Percentiles rank a stretch among this genome's conserved stretches.
Evolutionary conservation across 2,329 filamentous ascomycete genomes (phyloP).

Genomic region (Clonostachys sp.): DNA sequence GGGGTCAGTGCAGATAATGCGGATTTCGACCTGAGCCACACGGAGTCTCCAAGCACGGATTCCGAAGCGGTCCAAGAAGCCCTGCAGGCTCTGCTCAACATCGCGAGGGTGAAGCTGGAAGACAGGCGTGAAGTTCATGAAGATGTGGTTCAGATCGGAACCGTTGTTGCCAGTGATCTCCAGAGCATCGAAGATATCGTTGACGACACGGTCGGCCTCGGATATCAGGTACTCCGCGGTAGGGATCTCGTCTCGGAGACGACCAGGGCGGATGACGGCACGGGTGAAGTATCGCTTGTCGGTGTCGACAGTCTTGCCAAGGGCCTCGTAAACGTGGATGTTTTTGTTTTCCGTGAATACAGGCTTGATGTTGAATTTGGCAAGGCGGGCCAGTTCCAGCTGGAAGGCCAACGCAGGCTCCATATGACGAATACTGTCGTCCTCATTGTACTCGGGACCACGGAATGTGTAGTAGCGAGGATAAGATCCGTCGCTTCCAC

Average conservation of each 20-base stretch:
- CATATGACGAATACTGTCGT: conserved; percentile 93
- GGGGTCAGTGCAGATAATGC: conserved; percentile 94
- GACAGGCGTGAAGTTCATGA: conserved; percentile 98
- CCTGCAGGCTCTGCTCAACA: conserved; percentile 87
- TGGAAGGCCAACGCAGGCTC: conserved; percentile 98
- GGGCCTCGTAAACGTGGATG: conserved; percentile 96
- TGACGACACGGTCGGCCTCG: conserved; percentile 93
- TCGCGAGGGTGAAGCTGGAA: conserved; percentile 88
- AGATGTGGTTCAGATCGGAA: conserved; percentile 99
- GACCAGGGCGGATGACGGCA: conserved; percentile 88
- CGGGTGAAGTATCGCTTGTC: conserved; percentile 99
- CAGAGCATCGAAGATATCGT: conserved; percentile 93
- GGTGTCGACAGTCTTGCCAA: conserved; percentile 90
- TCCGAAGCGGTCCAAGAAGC: conserved; percentile 95
- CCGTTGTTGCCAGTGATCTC: conserved; percentile 99
- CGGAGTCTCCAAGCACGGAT: conserved; percentile 93
- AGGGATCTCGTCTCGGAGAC: conserved; percentile 93
- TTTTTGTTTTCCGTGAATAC: conserved; percentile 99
- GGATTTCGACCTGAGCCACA: conserved; percentile 95
- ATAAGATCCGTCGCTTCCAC: conserved; percentile 89
- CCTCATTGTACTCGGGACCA: conserved; percentile 82
- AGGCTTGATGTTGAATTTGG: conserved; percentile 96
- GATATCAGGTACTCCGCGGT: conserved; percentile 98
- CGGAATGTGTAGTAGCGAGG: conserved; percentile 99
- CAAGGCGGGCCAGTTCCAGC: conserved; percentile 87